These are phyloP conservation scores for Aspergillus amoenus DNA, from an alignment of 2,329 filamentous ascomycete genomes.

Conservation along the genomic window DNA sequence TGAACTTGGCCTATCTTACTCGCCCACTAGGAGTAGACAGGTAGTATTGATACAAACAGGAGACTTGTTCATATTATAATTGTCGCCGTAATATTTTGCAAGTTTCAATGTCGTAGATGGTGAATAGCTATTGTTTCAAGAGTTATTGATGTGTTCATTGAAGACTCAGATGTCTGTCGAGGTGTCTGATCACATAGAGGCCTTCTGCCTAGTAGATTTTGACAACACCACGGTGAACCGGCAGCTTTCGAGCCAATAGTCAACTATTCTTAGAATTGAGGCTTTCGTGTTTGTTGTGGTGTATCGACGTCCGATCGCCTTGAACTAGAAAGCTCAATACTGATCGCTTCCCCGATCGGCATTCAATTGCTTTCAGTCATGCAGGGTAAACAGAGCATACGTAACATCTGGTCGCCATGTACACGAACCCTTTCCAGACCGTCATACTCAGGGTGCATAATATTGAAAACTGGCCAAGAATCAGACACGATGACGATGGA, in stretches of 20 bases:
- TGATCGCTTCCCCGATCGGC: background rate
- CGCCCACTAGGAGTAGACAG: no score
- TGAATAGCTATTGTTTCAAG: background rate
- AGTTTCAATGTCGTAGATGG: background rate
- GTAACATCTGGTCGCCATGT: background rate
- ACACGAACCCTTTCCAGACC: background rate
- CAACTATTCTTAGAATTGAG: background rate
- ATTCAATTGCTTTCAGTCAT: background rate
- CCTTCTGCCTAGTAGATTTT: background rate
- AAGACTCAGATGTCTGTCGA: no score
- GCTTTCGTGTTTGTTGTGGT: background rate
- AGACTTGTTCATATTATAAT: no score
- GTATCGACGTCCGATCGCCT: background rate
- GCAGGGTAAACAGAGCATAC: slow-evolving; percentile 7
- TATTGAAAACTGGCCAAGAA: background rate
- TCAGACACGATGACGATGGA: background rate
- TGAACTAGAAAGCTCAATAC: background rate
- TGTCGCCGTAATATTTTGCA: no score
- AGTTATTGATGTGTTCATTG: no score
- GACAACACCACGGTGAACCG: background rate
- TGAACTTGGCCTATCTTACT: no score
- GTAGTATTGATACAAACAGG: no score
- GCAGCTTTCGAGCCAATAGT: background rate
- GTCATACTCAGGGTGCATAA: background rate
- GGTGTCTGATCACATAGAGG: no score